phyloP scores from a whole-genome alignment of 1,284 basidiomycete species.

The Entoloma clypeatum region DNA sequence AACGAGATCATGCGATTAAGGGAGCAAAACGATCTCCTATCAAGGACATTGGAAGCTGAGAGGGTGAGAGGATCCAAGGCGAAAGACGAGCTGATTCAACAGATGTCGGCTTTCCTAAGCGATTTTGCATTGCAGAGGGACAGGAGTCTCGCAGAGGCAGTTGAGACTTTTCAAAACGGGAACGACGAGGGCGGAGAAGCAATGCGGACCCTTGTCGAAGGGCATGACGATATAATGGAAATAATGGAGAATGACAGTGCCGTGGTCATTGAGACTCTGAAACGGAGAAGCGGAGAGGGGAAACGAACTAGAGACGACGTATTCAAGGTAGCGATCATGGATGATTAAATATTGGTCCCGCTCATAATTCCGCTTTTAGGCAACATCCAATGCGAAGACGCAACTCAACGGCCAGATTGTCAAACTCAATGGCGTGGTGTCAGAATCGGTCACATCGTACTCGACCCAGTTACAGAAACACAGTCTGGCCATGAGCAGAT shows the following conservation, averaged over 20 bases:
- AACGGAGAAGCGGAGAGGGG: conserved; percentile 47
- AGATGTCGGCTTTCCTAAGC: conserved; percentile 66
- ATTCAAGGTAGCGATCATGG: conserved; percentile 47
- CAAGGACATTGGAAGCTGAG: conserved; percentile 63
- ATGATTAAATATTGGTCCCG: conserved; percentile 2
- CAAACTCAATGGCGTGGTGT: conserved; percentile 42
- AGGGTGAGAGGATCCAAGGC: conserved; percentile 60
- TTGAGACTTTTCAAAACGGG: conserved; percentile 51
- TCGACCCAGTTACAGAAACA: conserved; percentile 50
- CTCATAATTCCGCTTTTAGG: conserved; percentile 32
- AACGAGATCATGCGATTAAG: conserved; percentile 65
- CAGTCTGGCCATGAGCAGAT: conserved; percentile 39
- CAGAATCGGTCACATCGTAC: conserved; percentile 49
- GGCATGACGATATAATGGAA: conserved; percentile 46
- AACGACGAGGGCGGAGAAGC: conserved; percentile 54
- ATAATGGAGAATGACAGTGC: conserved; percentile 37
- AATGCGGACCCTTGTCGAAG: conserved; percentile 43
- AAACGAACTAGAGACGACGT: conserved; percentile 55
- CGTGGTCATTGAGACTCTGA: conserved; percentile 40
- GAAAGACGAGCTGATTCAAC: conserved; percentile 68
- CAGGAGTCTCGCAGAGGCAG: conserved; percentile 57
- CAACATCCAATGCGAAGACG: conserved; percentile 36
- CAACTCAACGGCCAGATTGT: conserved; percentile 42
- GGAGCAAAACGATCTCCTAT: conserved; percentile 70
- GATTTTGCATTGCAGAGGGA: conserved; percentile 72